Evolutionary conservation across 768 basidiomycete genomes (phyloP).

Genomic region (Suillus hirtellus): DNA sequence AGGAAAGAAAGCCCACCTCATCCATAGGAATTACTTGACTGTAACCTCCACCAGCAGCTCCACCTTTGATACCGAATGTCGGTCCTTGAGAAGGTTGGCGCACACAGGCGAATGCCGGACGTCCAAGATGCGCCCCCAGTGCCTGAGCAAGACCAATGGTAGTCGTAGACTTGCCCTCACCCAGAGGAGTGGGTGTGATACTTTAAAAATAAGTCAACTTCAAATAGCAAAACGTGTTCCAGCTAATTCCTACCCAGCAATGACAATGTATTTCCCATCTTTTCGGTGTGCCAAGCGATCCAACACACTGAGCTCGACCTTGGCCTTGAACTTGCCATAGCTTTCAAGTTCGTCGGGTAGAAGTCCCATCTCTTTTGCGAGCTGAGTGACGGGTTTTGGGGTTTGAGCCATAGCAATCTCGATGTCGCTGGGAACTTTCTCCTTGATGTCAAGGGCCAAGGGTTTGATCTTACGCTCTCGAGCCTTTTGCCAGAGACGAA

Average conservation of each 20-base stretch:
- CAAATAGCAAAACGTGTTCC: slow-evolving; percentile 6
- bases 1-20: slow-evolving; percentile 53
- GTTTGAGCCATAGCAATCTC: slow-evolving; percentile 94
- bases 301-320: slow-evolving; percentile 88
- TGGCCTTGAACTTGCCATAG: slow-evolving; percentile 96
- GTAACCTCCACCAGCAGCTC: slow-evolving; percentile 97
- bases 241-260: slow-evolving; percentile 68
- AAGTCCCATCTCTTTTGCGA: slow-evolving; percentile 88
- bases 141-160: slow-evolving; percentile 97
- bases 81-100: slow-evolving; percentile 98
- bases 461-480: slow-evolving; percentile 72
- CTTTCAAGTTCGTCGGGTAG: slow-evolving; percentile 85
- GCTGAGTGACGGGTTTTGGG: slow-evolving; percentile 82
- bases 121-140: slow-evolving; percentile 89
- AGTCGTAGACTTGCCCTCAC: slow-evolving; percentile 98
- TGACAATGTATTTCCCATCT: slow-evolving; percentile 94
- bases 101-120: slow-evolving; percentile 93
- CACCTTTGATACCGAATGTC: slow-evolving; percentile 99
- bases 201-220: slow-evolving; percentile 37
- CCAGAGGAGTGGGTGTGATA: slow-evolving; percentile 94
- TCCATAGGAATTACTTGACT: slow-evolving; percentile 99
- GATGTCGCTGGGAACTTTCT: slow-evolving; percentile 94
- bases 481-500: slow-evolving; percentile 73
- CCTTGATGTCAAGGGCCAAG: slow-evolving; percentile 73
- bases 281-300: slow-evolving; percentile 82